Evolutionary conservation across 306 rosid genomes (phyloP).

Genomic region (Malus asiatica): DNA sequence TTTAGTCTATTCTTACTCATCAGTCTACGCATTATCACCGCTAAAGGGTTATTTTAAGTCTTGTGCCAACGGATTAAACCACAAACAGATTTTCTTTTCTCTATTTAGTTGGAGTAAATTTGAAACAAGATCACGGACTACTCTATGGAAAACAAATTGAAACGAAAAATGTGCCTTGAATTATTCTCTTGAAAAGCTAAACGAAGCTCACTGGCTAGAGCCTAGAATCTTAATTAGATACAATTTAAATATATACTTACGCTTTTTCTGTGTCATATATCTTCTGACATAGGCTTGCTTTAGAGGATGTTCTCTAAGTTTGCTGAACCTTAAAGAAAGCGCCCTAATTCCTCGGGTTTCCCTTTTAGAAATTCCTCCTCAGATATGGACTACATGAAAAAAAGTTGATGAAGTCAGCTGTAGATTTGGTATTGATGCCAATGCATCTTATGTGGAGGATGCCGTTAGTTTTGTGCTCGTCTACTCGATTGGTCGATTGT

Average conservation of each 20-base stretch:
- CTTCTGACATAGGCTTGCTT: background rate
- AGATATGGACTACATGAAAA: constrained; percentile 22
- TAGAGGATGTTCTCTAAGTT: background rate
- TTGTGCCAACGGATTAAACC: no score
- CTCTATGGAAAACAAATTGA: background rate
- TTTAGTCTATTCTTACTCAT: no score
- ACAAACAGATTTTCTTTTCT: background rate
- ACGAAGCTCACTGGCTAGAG: background rate
- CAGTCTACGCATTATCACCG: no score
- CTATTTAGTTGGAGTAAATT: background rate
- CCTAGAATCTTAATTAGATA: background rate
- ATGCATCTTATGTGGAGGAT: background rate
- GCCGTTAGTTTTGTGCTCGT: background rate
- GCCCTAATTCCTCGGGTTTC: background rate
- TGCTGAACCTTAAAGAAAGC: background rate
- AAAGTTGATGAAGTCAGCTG: background rate
- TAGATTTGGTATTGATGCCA: constrained; percentile 12
- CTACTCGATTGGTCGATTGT: background rate
- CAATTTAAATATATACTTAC: background rate
- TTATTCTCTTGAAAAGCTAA: background rate
- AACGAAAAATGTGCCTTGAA: background rate
- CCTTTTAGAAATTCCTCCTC: constrained; percentile 11
- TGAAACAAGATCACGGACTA: background rate
- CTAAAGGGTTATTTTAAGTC: no score
- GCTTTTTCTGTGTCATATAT: background rate